phyloP scores from a whole-genome alignment of 345 rosid species.

The Eucalyptus paniculata region DNA sequence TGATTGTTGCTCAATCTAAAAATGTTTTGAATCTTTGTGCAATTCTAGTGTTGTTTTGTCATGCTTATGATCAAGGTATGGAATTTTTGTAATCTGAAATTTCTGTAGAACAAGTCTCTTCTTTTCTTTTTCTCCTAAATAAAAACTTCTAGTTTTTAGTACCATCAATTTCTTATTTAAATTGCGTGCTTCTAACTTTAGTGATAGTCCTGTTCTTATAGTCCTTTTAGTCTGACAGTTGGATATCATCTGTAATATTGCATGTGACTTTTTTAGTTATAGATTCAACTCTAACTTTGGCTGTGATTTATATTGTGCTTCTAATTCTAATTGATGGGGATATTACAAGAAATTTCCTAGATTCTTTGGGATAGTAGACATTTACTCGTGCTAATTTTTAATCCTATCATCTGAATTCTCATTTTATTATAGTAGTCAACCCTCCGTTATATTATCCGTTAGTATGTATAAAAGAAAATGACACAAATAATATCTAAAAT shows the following conservation, averaged over 20 bases:
- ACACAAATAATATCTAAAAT: background rate
- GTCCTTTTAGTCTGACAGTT: background rate
- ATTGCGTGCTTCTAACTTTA: background rate
- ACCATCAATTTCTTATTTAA: background rate
- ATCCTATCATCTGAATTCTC: background rate
- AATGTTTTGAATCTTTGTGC: background rate
- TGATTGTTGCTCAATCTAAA: background rate
- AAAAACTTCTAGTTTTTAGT: background rate
- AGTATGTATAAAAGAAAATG: background rate
- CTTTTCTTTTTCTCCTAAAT: background rate
- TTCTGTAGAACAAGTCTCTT: background rate
- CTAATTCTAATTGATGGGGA: background rate
- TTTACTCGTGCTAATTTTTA: background rate
- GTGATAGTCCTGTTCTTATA: background rate
- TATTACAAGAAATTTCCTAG: background rate
- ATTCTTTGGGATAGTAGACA: background rate
- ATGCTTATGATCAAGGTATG: background rate
- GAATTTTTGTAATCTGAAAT: background rate
- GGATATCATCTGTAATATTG: background rate
- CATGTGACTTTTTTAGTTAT: background rate
- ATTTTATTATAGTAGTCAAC: background rate
- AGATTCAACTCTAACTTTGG: background rate
- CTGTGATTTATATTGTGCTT: background rate
- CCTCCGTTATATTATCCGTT: background rate
- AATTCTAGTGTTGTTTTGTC: background rate